phyloP scores from a whole-genome alignment of 225 moss, liverwort and hornwort genomes.

The Marchantia polymorpha region DNA sequence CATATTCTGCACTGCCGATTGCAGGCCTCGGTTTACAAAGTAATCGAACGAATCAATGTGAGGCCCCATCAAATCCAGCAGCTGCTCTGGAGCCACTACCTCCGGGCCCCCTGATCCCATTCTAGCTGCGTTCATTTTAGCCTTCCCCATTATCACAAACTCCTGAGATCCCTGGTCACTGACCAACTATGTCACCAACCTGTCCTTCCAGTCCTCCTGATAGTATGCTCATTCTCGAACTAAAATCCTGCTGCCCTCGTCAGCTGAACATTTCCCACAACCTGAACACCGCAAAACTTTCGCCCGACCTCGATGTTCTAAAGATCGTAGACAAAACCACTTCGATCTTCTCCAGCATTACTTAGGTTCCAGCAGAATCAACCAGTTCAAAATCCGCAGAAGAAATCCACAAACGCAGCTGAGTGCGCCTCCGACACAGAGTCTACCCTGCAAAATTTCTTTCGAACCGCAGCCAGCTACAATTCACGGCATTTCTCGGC shows the following conservation, averaged over 20 bases:
- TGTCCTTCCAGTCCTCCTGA: neutral
- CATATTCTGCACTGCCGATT: constrained; percentile 58
- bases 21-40: constrained; percentile 82
- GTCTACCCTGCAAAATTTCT: neutral
- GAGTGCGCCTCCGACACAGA: neutral
- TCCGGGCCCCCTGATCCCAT: constrained; percentile 34
- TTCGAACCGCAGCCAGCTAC: neutral
- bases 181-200: neutral
- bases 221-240: neutral
- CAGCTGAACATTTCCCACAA: neutral
- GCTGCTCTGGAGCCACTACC: constrained; percentile 51
- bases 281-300: neutral
- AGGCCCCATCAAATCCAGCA: constrained; percentile 62
- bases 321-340: neutral
- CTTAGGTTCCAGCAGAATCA: too few relatives aligned
- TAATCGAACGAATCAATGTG: constrained; percentile 95
- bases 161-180: neutral
- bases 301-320: neutral
- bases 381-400: neutral
- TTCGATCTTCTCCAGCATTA: neutral
- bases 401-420: neutral
- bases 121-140: constrained; percentile 26
- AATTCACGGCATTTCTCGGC: neutral
- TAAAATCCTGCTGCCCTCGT: neutral
- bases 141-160: constrained; percentile 8